These are phyloP conservation scores for Coleophoma cylindrospora DNA, from an alignment of 2,329 filamentous ascomycete species.

Conservation along the genomic window DNA sequence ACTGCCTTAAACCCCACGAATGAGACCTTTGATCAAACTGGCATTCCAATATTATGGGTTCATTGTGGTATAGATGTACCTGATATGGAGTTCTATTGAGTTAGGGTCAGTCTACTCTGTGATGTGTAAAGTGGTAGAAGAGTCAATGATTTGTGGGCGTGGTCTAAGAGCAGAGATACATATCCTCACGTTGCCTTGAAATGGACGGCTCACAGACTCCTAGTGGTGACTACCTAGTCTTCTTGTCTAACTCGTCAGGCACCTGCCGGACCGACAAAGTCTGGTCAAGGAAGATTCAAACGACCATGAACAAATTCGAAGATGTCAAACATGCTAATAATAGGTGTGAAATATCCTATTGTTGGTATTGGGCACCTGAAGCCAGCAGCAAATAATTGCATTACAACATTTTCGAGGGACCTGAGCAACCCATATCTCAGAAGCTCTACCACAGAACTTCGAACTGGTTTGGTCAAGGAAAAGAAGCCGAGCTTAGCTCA, in stretches of 20 bases:
- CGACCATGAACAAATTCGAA: constrained; percentile 53
- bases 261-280: constrained; percentile 32
- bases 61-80: no score
- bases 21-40: no score
- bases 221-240: constrained; percentile 33
- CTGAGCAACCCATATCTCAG: constrained; percentile 52
- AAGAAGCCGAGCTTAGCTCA: no score
- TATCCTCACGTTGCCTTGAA: no score
- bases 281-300: constrained; percentile 51
- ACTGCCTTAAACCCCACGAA: no score
- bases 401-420: neutral
- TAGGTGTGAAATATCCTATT: constrained; percentile 29
- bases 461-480: no score
- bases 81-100: no score
- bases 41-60: no score
- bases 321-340: constrained; percentile 41
- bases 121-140: no score
- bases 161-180: no score
- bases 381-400: neutral
- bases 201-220: constrained; percentile 17
- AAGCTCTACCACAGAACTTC: constrained; percentile 15
- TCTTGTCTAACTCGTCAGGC: constrained; percentile 40
- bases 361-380: constrained; percentile 39
- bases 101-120: no score
- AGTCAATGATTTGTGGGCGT: no score